phyloP scores from a whole-genome alignment of 1,139 yeast species.

The Yamadazyma spencermartinsiae region DNA sequence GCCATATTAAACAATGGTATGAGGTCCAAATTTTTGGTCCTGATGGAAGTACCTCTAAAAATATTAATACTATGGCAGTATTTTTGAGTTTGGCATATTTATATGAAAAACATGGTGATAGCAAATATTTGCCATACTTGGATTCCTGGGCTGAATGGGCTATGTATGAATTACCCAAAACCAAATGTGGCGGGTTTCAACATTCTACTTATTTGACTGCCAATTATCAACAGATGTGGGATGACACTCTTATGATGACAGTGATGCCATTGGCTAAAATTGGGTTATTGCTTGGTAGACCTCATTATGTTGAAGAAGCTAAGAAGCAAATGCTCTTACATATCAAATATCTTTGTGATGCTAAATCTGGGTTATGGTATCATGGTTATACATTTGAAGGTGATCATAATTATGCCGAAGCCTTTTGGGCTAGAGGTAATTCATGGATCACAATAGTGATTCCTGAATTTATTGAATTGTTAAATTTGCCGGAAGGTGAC shows the following conservation, averaged over 20 bases:
- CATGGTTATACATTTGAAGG: constrained; percentile 35
- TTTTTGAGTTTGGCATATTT: constrained; percentile 29
- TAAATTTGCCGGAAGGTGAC: constrained; percentile 25
- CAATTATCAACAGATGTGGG: constrained; percentile 34
- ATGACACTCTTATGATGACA: constrained; percentile 37
- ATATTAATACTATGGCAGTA: constrained; percentile 36
- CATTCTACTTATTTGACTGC: constrained; percentile 32
- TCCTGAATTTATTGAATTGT: constrained; percentile 32
- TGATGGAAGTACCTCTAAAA: constrained; percentile 32
- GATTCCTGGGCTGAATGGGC: constrained; percentile 39
- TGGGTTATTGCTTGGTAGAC: constrained; percentile 26
- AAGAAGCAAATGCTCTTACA: constrained; percentile 33
- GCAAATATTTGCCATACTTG: constrained; percentile 26
- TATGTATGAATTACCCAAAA: constrained; percentile 26
- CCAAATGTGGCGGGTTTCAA: constrained; percentile 34
- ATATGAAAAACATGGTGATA: constrained; percentile 23
- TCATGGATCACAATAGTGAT: constrained; percentile 38
- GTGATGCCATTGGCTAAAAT: constrained; percentile 35
- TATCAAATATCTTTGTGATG: constrained; percentile 29
- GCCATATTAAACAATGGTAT: constrained; percentile 27
- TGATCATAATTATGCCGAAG: constrained; percentile 30
- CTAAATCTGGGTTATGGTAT: constrained; percentile 30
- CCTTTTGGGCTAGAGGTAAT: constrained; percentile 39
- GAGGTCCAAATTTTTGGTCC: constrained; percentile 26
- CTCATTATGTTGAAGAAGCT: constrained; percentile 31